These are phyloP conservation scores for Hypoxylon sp. DNA, from an alignment of 2,329 filamentous ascomycete genomes.

Conservation along the genomic window DNA sequence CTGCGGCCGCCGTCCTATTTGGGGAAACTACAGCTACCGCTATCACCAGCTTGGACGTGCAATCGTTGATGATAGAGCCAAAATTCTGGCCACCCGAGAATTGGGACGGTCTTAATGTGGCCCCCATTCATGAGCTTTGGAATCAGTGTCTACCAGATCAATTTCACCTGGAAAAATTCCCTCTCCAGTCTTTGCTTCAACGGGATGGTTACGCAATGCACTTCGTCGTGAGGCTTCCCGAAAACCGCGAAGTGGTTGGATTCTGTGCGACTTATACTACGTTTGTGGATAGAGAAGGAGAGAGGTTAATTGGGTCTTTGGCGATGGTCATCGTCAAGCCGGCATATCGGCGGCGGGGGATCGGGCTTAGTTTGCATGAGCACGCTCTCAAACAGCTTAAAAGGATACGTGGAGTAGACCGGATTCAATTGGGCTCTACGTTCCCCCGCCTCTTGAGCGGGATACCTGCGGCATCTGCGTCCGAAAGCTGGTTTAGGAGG, in stretches of 20 bases:
- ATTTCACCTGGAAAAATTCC: slow-evolving; percentile 60
- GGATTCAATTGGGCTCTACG: slow-evolving; percentile 68
- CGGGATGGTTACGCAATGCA: slow-evolving; percentile 69
- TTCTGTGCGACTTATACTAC: slow-evolving; percentile 73
- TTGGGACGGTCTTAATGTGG: slow-evolving; percentile 53
- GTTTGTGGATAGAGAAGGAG: slow-evolving; percentile 65
- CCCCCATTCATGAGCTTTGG: slow-evolving; percentile 62
- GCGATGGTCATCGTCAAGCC: slow-evolving; percentile 66
- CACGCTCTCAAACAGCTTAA: slow-evolving; percentile 64
- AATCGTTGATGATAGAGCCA: slow-evolving; percentile 51
- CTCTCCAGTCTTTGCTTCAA: slow-evolving; percentile 62
- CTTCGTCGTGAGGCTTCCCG: slow-evolving; percentile 65
- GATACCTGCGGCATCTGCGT: slow-evolving; percentile 58
- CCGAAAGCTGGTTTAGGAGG: slow-evolving; percentile 65
- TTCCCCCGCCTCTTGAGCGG: slow-evolving; percentile 71
- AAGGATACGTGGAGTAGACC: slow-evolving; percentile 64
- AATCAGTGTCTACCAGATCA: slow-evolving; percentile 58
- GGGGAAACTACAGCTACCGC: slow-evolving; percentile 50
- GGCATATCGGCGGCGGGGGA: slow-evolving; percentile 61
- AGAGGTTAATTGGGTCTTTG: slow-evolving; percentile 67
- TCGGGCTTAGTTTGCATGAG: slow-evolving; percentile 66
- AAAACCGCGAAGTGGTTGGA: slow-evolving; percentile 60
- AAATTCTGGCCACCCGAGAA: slow-evolving; percentile 58
- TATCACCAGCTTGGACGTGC: slow-evolving; percentile 45
- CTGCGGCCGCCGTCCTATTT: slow-evolving; percentile 66